Base-by-base conservation (phyloP, 2,329 filamentous ascomycete species). In the Nothopassalora personata region DNA sequence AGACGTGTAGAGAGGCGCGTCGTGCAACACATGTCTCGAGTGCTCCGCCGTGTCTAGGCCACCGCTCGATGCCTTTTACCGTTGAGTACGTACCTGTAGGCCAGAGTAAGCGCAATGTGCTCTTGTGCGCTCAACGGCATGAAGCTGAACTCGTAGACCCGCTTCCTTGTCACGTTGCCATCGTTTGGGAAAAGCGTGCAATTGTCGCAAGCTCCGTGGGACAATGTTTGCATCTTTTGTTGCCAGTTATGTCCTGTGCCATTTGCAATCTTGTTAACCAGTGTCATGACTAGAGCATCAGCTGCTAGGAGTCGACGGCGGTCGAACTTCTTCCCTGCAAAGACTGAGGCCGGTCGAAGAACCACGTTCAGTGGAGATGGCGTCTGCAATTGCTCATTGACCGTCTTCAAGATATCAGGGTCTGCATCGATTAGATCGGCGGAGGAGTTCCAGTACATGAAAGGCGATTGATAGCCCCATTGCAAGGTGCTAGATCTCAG, bases 401-500 rank as follows among this genome's bases (percentile, higher is more conserved):
- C 86, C 0, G 89, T 92, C 1, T 74, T 72, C 3, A 91, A 71
- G 11, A 91, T 80, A 68, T 91, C 80, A 0, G 71, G 56, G 67
- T 93, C 89, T 15, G 74, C 71, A 28, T 81, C 71, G 53, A 93
- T 82, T 1, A 82, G 79, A 5, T 76, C 69, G n/a, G 80, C 63
- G 4, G 79, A 88, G 70, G 86, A 88, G 60, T 85, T 81, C 89
- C 89, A 93, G 72, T 91, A 92, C 72, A 90, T 86, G 56, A 93
- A 75, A 1, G 89, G 89, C n/a, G 89, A 92, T 67, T 92, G 88
- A 68, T 89, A 89, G 66, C 89, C 89, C 88, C 88, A 91, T 4
- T 84, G 84, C 34, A 74, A 60, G 11, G 64, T n/a, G 71, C 70
- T 63, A 72, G 67, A 63, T n/a, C 62, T 60, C 4, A 70, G 57